Evolutionary conservation across 129 eudicot genomes (phyloP), one percentile per base, ranked within the genome.

Genomic region (Helianthus tuberosus): DNA sequence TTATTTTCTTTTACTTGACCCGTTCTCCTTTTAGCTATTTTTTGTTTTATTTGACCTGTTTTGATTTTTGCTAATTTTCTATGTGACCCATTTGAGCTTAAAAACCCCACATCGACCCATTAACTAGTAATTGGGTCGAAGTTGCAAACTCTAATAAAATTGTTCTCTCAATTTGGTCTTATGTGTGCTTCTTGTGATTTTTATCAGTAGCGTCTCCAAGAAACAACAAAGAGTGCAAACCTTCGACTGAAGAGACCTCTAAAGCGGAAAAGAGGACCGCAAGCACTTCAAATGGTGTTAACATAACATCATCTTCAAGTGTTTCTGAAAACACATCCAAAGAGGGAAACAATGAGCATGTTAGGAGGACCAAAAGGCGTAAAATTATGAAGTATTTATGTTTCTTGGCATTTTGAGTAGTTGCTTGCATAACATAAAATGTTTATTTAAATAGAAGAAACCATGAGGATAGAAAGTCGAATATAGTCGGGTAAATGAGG

Each of bases 301-400:
- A 53, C 60, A 53, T 8, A 57, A 23, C 14, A 57, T 25, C 36
- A 80, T 77, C 77, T 8, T 69, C 80, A 13, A 69, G 50, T 67
- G 48, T 65, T 59, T 20, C 47, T 23, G 63, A 69, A 68, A 62
- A 29, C 17, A 15, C 6, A 29, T 46, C 71, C 1, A 54, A 51
- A 32, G 84, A 53, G 41, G 66, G 78, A 69, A 73, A 54, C 48
- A 80, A 75, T 76, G 80, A 55, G 35, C 39, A 41, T 74, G 60
- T 16, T n/a, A 50, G 80, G 47, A 55, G 73, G 55, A 81, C 72
- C 46, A 89, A 84, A 73, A 73, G 64, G 77, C 82, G 71, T 17
- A 78, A 81, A 69, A 51, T 77, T 63, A 86, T 84, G 48, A 80
- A 74, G 27, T 86, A 72, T 66, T 49, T 87, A 50, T 87, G 96